Evolutionary conservation across 257 asterid genomes (phyloP).

Genomic region (Solanum sejunctum): DNA sequence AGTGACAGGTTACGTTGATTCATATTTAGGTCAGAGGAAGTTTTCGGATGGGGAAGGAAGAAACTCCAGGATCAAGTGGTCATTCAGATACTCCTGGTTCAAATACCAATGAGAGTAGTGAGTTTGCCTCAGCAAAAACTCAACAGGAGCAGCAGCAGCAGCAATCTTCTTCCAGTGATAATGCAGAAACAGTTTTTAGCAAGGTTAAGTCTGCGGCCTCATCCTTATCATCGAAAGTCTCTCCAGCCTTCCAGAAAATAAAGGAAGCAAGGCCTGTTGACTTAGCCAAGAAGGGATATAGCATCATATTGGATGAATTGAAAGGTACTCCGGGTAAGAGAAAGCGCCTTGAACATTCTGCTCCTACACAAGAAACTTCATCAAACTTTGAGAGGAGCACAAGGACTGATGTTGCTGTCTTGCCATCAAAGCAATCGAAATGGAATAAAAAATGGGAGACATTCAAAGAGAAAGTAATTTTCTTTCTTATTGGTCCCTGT

Average conservation of each 20-base stretch:
- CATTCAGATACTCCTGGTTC: constrained; percentile 19
- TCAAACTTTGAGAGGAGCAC: constrained; percentile 56
- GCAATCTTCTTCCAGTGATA: constrained; percentile 32
- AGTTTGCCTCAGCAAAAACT: constrained; percentile 37
- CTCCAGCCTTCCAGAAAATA: constrained; percentile 52
- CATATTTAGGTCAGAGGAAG: constrained; percentile 56
- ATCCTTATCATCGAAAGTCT: constrained; percentile 47
- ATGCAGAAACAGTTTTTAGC: constrained; percentile 47
- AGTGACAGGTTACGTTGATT: background rate
- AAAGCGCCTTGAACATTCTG: constrained; percentile 61
- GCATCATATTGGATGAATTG: constrained; percentile 66
- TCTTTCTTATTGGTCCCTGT: background rate
- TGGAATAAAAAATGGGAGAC: constrained; percentile 85
- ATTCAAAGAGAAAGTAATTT: constrained; percentile 62
- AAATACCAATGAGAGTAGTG: constrained; percentile 21
- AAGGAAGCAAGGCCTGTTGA: constrained; percentile 82
- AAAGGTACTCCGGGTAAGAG: constrained; percentile 72
- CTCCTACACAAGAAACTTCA: constrained; percentile 31
- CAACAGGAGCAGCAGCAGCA: constrained; percentile 54
- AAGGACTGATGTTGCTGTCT: constrained; percentile 63
- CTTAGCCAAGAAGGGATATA: constrained; percentile 67
- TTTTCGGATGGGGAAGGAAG: constrained; percentile 61
- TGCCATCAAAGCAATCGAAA: constrained; percentile 58
- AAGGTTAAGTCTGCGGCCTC: constrained; percentile 54
- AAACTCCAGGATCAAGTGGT: constrained; percentile 27